Evolutionary conservation across 805 yeast genomes (phyloP).

Genomic region (Nakazawaea laoshanensis): DNA sequence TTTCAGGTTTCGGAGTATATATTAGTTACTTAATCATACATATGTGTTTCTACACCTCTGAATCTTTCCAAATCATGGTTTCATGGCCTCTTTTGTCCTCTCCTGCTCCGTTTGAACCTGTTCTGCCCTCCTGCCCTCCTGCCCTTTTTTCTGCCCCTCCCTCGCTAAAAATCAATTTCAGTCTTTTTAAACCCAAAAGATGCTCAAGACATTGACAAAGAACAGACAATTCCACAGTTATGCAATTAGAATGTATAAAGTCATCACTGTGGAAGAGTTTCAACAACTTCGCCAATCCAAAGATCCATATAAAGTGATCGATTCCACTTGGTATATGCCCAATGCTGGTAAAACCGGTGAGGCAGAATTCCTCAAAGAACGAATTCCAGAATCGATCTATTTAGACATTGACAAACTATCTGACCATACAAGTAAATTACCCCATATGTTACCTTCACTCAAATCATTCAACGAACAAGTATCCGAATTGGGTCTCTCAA

Average conservation of each 20-base stretch:
- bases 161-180: no score
- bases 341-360: constrained; percentile 51
- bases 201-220: no score
- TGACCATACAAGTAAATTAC: constrained; percentile 54
- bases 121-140: no score
- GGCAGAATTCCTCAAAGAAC: constrained; percentile 46
- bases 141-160: no score
- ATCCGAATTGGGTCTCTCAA: constrained; percentile 45
- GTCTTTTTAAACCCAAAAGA: no score
- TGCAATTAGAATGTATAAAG: background rate
- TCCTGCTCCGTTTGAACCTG: no score
- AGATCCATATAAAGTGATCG: constrained; percentile 37
- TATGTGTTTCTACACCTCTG: no score
- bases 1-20: background rate
- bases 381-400: constrained; percentile 57
- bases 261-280: background rate
- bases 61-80: no score
- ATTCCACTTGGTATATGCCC: constrained; percentile 92
- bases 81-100: no score
- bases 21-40: no score
- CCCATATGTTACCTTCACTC: constrained; percentile 82
- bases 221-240: background rate
- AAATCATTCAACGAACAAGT: constrained; percentile 46
- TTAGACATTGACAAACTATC: constrained; percentile 72
- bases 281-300: background rate